Evolutionary conservation across 495 filamentous ascomycete genomes (phyloP).

Genomic region (Cryomyces antarcticus): DNA sequence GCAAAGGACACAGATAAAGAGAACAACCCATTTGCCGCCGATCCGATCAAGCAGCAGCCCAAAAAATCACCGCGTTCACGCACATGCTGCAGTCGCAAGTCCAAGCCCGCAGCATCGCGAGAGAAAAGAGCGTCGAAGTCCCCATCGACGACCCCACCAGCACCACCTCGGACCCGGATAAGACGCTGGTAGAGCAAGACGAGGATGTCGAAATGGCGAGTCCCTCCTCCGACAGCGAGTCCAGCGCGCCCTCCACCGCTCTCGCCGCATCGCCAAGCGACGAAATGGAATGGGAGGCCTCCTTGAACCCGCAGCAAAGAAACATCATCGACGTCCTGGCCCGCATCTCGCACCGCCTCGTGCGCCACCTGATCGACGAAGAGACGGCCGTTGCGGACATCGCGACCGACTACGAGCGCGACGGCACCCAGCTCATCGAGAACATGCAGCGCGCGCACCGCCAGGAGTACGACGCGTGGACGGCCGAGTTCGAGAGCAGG

Average conservation of each 20-base stretch:
- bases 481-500: background rate
- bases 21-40: slow-evolving; percentile 2
- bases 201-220: background rate
- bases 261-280: background rate
- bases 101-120: background rate
- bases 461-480: background rate
- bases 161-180: slow-evolving; percentile 1
- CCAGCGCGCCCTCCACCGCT: background rate
- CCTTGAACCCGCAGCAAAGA: slow-evolving; percentile 3
- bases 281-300: slow-evolving; percentile 3
- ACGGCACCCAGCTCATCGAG: slow-evolving; percentile 1
- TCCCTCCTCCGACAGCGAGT: background rate
- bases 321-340: slow-evolving; percentile 10
- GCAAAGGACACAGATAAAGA: background rate
- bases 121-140: background rate
- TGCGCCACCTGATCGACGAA: slow-evolving; percentile 4
- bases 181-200: slow-evolving; percentile 6
- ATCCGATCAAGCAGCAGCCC: background rate
- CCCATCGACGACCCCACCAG: background rate
- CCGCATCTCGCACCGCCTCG: slow-evolving; percentile 4
- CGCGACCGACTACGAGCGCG: slow-evolving; percentile 4
- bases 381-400: slow-evolving; percentile 5
- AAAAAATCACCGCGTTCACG: background rate
- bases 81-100: slow-evolving; percentile 1
- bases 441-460: slow-evolving; percentile 2